Evolutionary conservation across 2,329 filamentous ascomycete species (phyloP).

Genomic region (Pezicula carpinea): DNA sequence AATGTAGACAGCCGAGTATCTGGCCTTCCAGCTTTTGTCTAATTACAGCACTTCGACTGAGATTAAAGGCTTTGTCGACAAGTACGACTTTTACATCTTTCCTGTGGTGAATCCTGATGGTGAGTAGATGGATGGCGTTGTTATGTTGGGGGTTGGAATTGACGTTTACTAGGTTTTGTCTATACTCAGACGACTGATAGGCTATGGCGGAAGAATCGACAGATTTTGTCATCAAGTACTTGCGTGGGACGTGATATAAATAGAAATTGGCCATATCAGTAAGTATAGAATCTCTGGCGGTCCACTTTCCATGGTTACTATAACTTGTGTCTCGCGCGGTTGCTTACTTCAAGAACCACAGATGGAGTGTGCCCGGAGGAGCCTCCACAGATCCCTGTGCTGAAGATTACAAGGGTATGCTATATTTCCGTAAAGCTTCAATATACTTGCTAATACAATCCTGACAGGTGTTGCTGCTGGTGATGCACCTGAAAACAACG

Average conservation of each 20-base stretch:
- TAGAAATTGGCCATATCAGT: slow-evolving; percentile 49
- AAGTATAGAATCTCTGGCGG: background rate
- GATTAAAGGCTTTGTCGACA: slow-evolving; percentile 46
- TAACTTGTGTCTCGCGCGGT: background rate
- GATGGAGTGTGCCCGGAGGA: slow-evolving; percentile 42
- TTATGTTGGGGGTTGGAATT: background rate
- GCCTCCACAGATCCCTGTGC: slow-evolving; percentile 47
- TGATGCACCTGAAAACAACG: slow-evolving; percentile 47
- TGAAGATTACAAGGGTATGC: slow-evolving; percentile 39
- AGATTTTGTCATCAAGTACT: slow-evolving; percentile 32
- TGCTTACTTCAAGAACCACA: slow-evolving; percentile 7
- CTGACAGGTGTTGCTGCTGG: slow-evolving; percentile 33
- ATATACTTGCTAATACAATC: slow-evolving; percentile 14
- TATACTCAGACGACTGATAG: slow-evolving; percentile 53
- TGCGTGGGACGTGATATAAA: slow-evolving; percentile 52
- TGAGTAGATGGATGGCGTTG: slow-evolving; percentile 20
- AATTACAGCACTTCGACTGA: slow-evolving; percentile 36
- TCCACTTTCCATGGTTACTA: background rate
- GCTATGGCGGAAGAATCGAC: slow-evolving; percentile 59
- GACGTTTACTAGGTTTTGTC: slow-evolving; percentile 42
- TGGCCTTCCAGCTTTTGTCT: slow-evolving; percentile 43
- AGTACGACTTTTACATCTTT: slow-evolving; percentile 63
- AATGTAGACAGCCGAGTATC: slow-evolving; percentile 39
- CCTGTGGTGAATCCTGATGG: slow-evolving; percentile 59
- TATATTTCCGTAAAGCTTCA: slow-evolving; percentile 51